Evolutionary conservation across 2,329 filamentous ascomycete species (phyloP), one percentile per base, ranked within the genome.

Genomic region (Exophiala xenobiotica): DNA sequence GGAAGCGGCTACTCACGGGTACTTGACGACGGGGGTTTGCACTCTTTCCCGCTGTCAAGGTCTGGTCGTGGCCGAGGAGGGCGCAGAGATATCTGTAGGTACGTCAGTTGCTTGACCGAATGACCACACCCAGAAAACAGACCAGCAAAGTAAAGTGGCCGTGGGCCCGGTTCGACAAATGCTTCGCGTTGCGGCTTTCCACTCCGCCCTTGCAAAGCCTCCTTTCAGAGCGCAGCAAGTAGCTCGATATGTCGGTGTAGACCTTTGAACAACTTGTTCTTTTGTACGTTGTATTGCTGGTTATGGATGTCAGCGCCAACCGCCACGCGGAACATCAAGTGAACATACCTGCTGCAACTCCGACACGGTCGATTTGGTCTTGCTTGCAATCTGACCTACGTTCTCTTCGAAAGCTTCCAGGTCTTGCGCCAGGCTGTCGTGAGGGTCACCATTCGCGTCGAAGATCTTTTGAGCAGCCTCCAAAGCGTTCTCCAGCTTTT

Each of bases 311-410:
- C 18, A 51, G 44, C 33, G 20, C 19, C 3, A 2, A 11, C 23
- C 9, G 18, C 6, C n/a, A 12, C 20, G 8, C 8, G 16, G 18
- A 22, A 19, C 29, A n/a, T n/a, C 14, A 16, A 6, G 3, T 12
- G 12, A 23, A 49, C 53, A 18, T 46, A 57, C 57, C 40, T 59
- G 39, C 31, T 59, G 57, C 40, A 54, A 45, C 22, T 53, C 54
- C 11, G 33, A 42, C 19, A 51, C 51, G 11, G 26, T 40, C 12
- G 48, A 49, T 22, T 55, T 53, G 27, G 56, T 53, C 24, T 46
- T 52, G 24, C 37, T 39, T n/a, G 49, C 40, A 27, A 54, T 51
- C 16, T 54, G 43, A 33, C 12, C 26, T 22, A 55, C 40, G 8
- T 20, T 35, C 47, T 39, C 48, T 26, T 55, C 48, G 16, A 54